A percentile compares a stretch with the other conserved stretches of the same genome.
Conservation (phyloP, 495 filamentous ascomycete genomes). For the Aspergillus nidulans region DNA sequence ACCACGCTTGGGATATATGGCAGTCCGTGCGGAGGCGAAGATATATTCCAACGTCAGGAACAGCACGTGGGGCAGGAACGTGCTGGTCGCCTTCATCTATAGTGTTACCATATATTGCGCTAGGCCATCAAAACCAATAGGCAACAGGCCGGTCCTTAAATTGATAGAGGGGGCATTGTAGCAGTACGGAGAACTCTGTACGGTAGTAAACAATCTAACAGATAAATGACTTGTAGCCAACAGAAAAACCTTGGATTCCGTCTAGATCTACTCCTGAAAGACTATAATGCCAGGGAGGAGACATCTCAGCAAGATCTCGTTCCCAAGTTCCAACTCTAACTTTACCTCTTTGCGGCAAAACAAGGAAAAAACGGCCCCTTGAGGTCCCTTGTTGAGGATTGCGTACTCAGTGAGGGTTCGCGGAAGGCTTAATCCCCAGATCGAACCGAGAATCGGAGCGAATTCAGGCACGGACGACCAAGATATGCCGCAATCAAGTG, state of each 20-base stretch:
- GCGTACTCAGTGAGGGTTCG: background rate
- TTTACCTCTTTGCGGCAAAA: background rate
- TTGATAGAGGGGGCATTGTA: no score
- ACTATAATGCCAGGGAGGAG: background rate
- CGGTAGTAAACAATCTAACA: background rate
- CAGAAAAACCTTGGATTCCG: background rate
- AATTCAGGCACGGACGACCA: background rate
- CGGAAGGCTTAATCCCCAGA: constrained; percentile 7
- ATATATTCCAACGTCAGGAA: background rate
- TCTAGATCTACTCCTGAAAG: background rate
- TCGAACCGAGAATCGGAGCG: constrained; percentile 6
- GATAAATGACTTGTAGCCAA: no score
- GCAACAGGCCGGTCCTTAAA: no score
- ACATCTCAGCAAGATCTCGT: background rate
- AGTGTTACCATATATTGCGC: no score
- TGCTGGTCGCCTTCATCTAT: no score
- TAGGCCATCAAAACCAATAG: no score
- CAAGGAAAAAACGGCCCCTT: background rate
- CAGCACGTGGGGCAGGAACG: background rate
- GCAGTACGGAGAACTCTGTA: no score
- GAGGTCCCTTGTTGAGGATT: background rate
- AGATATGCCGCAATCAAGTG: background rate
- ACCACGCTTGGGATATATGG: background rate
- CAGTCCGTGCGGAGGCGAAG: background rate
- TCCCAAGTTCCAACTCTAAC: no score